Base-by-base conservation (phyloP, 1,139 yeast species). In the Tardiomyces digboiensis region DNA sequence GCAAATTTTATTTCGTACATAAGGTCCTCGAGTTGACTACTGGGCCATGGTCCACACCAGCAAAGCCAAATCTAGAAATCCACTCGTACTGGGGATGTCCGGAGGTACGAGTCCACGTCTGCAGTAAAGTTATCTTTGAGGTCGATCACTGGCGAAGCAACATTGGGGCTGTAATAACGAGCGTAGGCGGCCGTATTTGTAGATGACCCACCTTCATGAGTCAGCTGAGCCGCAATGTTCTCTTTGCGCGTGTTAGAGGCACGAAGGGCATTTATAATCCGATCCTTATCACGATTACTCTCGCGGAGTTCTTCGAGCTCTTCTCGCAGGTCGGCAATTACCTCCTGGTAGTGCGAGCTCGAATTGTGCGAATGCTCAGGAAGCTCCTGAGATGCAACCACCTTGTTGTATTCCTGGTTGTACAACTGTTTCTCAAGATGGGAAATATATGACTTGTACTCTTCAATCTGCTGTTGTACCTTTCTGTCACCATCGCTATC, bases 231-330 rank as follows among this genome's bases (percentile, higher is more conserved):
- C 33, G 51, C 51, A 37, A 57, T 45, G 45, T 54, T 55, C 36
- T 57, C 62, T 41, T 56, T 57, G 16, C 61, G 54, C 42, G 53
- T 54, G 44, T 55, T 54, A 36, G 58, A 48, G 12, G 61, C 54
- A 14, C 60, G 47, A 23, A 88, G 67, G 8, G 93, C 88, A 50
- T 76, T 76, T 46, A 88, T 85, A 50, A 88, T 80, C 42, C 81
- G 80, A 53, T 87, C 95, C 60, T 87, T 88, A 53, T 77, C 76
- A 44, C 74, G 72, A 43, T 85, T 62, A 42, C 75, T 70, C 48
- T 77, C 82, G 54, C 74, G 74, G 53, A 88, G 67, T 45, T 80
- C 86, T 42, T 67, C 59, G 10, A 87, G 76, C 58, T 85, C 94
- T 43, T 79, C 88, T 49, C 76, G 81, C 52, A 82, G 82, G 38